phyloP scores from a whole-genome alignment of 768 basidiomycete genomes.

The Macrolepiota fuliginosa region DNA sequence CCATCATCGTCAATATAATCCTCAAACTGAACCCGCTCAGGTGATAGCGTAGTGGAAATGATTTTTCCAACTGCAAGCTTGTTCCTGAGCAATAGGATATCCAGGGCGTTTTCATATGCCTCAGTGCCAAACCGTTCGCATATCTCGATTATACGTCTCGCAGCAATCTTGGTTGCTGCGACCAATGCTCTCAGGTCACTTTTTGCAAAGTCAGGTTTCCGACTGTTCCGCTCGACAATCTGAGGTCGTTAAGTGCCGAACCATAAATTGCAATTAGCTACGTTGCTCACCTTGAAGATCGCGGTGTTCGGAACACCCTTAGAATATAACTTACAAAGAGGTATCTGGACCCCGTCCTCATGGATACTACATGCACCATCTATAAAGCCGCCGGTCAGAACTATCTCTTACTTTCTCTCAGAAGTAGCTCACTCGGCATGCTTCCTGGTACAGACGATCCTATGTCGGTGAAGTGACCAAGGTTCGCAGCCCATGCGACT shows the following conservation, averaged over 20 bases:
- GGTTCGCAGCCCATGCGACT: slow-evolving; percentile 28
- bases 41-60: slow-evolving; percentile 23
- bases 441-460: slow-evolving; percentile 21
- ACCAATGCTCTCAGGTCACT: slow-evolving; percentile 27
- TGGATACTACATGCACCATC: slow-evolving; percentile 21
- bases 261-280: too few relatives aligned
- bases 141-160: slow-evolving; percentile 22
- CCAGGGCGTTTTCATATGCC: slow-evolving; percentile 24
- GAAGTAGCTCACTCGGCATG: slow-evolving; percentile 17
- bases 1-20: slow-evolving; percentile 32
- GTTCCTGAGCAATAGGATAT: slow-evolving; percentile 24
- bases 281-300: slow-evolving; percentile 18
- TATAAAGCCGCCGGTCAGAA: not conserved
- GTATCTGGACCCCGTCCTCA: slow-evolving; percentile 28
- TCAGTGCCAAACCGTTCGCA: slow-evolving; percentile 24
- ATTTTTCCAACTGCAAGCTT: slow-evolving; percentile 26
- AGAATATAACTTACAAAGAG: slow-evolving; percentile 25
- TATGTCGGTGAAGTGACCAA: slow-evolving; percentile 27
- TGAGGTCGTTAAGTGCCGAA: not conserved
- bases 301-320: slow-evolving; percentile 23
- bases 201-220: slow-evolving; percentile 27
- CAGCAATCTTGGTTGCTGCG: slow-evolving; percentile 25
- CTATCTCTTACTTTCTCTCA: not conserved
- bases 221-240: slow-evolving; percentile 22
- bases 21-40: slow-evolving; percentile 20